phyloP scores from a whole-genome alignment of 2,329 filamentous ascomycete genomes.

The Calonectria honghensis region DNA sequence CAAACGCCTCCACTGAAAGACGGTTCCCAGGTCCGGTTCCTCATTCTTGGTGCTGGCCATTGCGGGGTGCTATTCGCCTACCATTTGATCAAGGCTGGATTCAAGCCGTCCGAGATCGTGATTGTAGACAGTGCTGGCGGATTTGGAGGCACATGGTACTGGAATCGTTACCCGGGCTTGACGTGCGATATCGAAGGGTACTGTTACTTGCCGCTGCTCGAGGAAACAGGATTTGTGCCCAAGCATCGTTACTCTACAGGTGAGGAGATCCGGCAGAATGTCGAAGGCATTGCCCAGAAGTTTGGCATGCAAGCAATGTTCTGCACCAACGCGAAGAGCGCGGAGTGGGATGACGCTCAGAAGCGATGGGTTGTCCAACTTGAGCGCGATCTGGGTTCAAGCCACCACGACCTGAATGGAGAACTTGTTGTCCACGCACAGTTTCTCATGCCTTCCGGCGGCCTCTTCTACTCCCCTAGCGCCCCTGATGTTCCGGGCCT shows the following conservation, averaged over 20 bases:
- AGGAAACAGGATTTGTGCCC: slow-evolving; percentile 12
- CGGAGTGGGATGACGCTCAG: background rate
- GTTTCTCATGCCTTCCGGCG: background rate
- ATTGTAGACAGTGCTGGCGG: background rate
- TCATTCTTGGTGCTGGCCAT: slow-evolving; percentile 1
- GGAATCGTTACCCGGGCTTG: slow-evolving; percentile 2
- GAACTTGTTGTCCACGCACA: background rate
- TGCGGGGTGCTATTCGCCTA: background rate
- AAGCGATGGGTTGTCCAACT: background rate
- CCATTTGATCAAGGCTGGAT: background rate
- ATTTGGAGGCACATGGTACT: slow-evolving; percentile 12
- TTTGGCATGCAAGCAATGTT: background rate
- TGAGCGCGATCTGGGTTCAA: background rate
- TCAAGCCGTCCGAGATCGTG: background rate
- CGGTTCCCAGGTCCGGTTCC: background rate
- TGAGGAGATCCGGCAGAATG: background rate
- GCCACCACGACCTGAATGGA: background rate
- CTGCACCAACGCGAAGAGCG: background rate
- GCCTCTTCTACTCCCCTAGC: background rate
- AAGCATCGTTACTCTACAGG: background rate
- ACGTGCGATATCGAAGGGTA: slow-evolving; percentile 11
- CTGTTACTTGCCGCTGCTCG: background rate
- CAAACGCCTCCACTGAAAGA: background rate
- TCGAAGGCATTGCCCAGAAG: background rate
- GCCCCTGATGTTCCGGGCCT: slow-evolving; percentile 1